These are phyloP conservation scores for Chromera velia DNA, from an alignment of 73 alveolate genomes.

Conservation along the genomic window DNA sequence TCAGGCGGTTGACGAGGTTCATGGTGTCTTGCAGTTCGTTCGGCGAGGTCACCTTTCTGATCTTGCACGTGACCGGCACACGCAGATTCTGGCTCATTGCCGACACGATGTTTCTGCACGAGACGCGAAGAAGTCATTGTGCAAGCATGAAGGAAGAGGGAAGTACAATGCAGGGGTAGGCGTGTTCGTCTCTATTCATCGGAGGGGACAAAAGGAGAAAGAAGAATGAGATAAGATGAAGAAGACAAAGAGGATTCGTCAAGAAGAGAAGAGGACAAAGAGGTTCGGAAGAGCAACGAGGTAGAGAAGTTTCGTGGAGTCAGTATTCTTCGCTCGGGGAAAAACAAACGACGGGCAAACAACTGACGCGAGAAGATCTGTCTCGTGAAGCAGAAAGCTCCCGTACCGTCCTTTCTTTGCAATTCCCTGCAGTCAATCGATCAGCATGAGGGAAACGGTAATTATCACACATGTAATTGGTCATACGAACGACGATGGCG, in stretches of 20 bases:
- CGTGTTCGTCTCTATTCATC: neutral
- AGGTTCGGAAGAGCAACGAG: neutral
- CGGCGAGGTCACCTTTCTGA: slow-evolving; percentile 55
- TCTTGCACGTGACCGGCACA: slow-evolving; percentile 73
- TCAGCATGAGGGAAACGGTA: too few relatives aligned
- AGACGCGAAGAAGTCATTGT: neutral
- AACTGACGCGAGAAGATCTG: slow-evolving; percentile 36
- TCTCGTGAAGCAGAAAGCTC: slow-evolving; percentile 67
- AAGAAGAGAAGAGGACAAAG: neutral
- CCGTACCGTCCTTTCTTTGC: slow-evolving; percentile 71
- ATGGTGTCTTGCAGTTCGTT: slow-evolving; percentile 57
- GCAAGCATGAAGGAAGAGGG: neutral
- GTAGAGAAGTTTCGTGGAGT: neutral
- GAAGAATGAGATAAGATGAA: neutral
- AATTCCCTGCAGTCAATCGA: too few relatives aligned
- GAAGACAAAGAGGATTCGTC: neutral
- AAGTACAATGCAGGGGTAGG: neutral
- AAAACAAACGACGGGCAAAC: neutral
- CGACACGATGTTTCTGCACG: slow-evolving; percentile 12
- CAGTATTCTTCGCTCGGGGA: neutral
- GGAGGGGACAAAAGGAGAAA: neutral
- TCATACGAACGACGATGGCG: too few relatives aligned
- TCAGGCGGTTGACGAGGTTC: slow-evolving; percentile 48
- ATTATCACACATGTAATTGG: too few relatives aligned
- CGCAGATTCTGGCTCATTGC: slow-evolving; percentile 51